Evolutionary conservation across 805 yeast genomes (phyloP), one percentile per base, ranked within the genome.

Genomic region (Scheffersomyces coipomensis): DNA sequence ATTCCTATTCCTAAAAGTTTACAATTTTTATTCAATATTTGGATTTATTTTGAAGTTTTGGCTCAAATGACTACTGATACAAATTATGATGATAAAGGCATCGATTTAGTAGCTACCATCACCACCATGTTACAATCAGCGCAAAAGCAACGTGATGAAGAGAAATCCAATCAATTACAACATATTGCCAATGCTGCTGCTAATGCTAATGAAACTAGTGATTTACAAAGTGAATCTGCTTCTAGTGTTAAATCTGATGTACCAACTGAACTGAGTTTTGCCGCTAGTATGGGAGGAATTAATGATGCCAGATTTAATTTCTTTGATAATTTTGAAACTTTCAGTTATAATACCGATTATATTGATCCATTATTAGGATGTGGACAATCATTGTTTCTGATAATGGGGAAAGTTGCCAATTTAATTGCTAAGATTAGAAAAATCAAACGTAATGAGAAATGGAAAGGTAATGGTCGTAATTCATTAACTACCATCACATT

Each of bases 331-430:
- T 67, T 73, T 44, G 70, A 66, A 29, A 49, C 63, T 4, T 61
- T 70, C 41, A 54, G 60, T 40, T 42, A 55, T 34, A 57, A 58
- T 35, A 49, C 51, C 7, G 71, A 68, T 29, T 68, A 65, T 13
- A 72, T 82, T 29, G 88, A 83, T 52, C 86, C 88, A 8, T 62
- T 82, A 26, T 58, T 83, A 35, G 89, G 89, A 2, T 79, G 84
- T 53, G 82, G 81, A 0, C 86, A 80, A 52, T 73, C 78, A 2
- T 55, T 83, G 23, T 83, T 83, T 52, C 77, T 82, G 39, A 68
- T 82, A 11, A 78, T 83, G 62, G 85, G 86, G 3, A 72, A 72
- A 47, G 84, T 79, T 16, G 85, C 87, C 0, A 58, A 74, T 2
- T 61, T 82, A 30, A 78, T 80, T 10, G 59, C 73, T 6, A 68